Percentiles rank a stretch among this genome's conserved stretches.
phyloP scores from a whole-genome alignment of 2,329 filamentous ascomycete genomes.

The Reticulascus tulasneorum region DNA sequence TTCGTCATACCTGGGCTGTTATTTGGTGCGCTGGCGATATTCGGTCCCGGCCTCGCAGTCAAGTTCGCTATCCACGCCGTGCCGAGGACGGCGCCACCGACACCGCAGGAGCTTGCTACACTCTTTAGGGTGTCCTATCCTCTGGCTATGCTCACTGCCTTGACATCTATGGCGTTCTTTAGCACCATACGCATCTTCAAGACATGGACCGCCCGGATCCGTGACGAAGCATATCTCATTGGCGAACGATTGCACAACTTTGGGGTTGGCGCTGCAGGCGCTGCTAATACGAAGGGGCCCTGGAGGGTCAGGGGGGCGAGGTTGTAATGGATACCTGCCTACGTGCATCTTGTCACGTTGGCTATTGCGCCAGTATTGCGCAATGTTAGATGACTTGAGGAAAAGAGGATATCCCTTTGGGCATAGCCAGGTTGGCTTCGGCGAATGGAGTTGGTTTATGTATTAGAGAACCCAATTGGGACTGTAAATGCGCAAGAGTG shows the following conservation, averaged over 20 bases:
- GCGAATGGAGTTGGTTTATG: neutral
- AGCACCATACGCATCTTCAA: slow-evolving; percentile 60
- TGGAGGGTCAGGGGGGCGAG: slow-evolving; percentile 32
- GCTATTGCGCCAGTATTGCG: too few relatives aligned
- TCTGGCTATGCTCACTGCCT: slow-evolving; percentile 38
- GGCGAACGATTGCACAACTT: slow-evolving; percentile 95
- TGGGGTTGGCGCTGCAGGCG: slow-evolving; percentile 45
- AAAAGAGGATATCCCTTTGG: neutral
- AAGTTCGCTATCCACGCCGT: slow-evolving; percentile 17
- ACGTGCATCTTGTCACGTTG: too few relatives aligned
- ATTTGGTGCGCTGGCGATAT: slow-evolving; percentile 59
- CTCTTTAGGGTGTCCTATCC: slow-evolving; percentile 68
- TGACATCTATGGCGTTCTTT: slow-evolving; percentile 43
- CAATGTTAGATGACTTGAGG: too few relatives aligned
- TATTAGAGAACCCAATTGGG: too few relatives aligned
- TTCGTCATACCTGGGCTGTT: slow-evolving; percentile 75
- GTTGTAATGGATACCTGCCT: slow-evolving; percentile 21
- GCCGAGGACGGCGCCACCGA: slow-evolving; percentile 13
- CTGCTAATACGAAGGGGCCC: slow-evolving; percentile 27
- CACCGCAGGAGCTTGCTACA: slow-evolving; percentile 20
- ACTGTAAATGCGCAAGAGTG: too few relatives aligned
- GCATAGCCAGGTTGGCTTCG: too few relatives aligned
- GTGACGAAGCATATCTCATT: slow-evolving; percentile 94
- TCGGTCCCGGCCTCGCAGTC: slow-evolving; percentile 44
- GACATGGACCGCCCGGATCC: slow-evolving; percentile 74